Evolutionary conservation across 371 early-diverging fungal species (phyloP).

Genomic region (Coemansia sp.): DNA sequence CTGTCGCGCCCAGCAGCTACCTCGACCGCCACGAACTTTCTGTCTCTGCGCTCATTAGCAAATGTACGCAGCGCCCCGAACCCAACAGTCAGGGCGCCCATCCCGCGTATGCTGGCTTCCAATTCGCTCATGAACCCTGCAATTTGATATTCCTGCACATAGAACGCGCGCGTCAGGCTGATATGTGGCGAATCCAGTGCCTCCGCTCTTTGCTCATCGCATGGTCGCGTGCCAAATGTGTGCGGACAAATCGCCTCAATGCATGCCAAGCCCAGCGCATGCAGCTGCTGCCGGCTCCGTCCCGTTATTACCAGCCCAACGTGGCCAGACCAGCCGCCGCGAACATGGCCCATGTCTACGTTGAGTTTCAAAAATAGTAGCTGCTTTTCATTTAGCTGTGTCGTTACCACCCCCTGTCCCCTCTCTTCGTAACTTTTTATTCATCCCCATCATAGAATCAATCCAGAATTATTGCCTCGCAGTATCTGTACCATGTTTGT

Average conservation of each 20-base stretch:
- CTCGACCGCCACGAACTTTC: slow-evolving; percentile 36
- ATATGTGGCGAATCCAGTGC: slow-evolving; percentile 22
- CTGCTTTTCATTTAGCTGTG: background rate
- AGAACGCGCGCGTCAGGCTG: slow-evolving; percentile 47
- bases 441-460: background rate
- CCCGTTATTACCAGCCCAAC: slow-evolving; percentile 26
- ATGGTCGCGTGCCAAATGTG: background rate
- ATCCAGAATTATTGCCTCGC: background rate
- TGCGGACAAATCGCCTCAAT: slow-evolving; percentile 14
- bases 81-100: slow-evolving; percentile 15
- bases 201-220: background rate
- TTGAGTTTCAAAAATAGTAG: background rate
- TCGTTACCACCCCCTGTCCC: background rate
- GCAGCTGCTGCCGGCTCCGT: slow-evolving; percentile 16
- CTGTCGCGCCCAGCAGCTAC: slow-evolving; percentile 19
- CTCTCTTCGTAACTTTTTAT: slow-evolving; percentile 6
- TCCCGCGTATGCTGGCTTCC: slow-evolving; percentile 4
- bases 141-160: slow-evolving; percentile 46
- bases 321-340: slow-evolving; percentile 45
- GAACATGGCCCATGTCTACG: slow-evolving; percentile 31
- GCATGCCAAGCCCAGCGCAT: slow-evolving; percentile 23
- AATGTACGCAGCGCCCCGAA: slow-evolving; percentile 23
- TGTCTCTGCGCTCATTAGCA: slow-evolving; percentile 27
- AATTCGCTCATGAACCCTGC: slow-evolving; percentile 23
- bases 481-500: slow-evolving; percentile 22